Conservation (phyloP, 306 rosid species). For the Corylus heterophylla region DNA sequence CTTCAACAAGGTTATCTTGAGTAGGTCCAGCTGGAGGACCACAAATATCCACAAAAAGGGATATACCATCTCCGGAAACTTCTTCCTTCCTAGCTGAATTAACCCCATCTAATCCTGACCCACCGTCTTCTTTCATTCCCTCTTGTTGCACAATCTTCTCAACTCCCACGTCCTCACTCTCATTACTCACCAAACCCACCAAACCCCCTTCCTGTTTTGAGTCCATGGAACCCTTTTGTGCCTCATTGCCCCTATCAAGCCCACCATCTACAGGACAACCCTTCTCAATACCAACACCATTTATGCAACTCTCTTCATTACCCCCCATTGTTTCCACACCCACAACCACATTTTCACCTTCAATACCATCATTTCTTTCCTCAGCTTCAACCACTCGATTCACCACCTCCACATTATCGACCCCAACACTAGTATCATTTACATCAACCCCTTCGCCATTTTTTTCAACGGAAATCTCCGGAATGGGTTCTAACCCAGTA, state of each 20-base stretch:
- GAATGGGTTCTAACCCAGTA: conserved; percentile 23
- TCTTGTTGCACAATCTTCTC: conserved; percentile 17
- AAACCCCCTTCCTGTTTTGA: conserved; percentile 5
- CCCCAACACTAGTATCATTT: conserved; percentile 20
- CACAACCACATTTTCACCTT: conserved; percentile 8
- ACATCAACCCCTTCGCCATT: conserved; percentile 20
- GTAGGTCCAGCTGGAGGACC: conserved; percentile 24
- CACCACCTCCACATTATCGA: conserved; percentile 15
- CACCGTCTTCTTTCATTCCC: conserved; percentile 15
- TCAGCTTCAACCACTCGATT: conserved; percentile 15
- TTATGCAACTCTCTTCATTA: conserved; percentile 1
- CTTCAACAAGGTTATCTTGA: conserved; percentile 21
- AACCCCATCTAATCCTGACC: conserved; percentile 14
- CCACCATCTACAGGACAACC: conserved; percentile 8
- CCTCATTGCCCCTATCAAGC: conserved; percentile 26
- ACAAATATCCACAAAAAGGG: conserved; percentile 37
- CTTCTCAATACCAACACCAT: conserved; percentile 18
- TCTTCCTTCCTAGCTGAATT: conserved; percentile 23
- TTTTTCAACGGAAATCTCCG: conserved; percentile 18
- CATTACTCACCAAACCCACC: conserved; percentile 14
- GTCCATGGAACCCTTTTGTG: background rate
- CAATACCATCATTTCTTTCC: background rate
- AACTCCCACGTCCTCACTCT: conserved; percentile 8
- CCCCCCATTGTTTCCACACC: background rate
- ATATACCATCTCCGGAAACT: conserved; percentile 40